Evolutionary conservation across 176 grass and related monocot genomes (phyloP).

Genomic region (Carex cristatella): DNA sequence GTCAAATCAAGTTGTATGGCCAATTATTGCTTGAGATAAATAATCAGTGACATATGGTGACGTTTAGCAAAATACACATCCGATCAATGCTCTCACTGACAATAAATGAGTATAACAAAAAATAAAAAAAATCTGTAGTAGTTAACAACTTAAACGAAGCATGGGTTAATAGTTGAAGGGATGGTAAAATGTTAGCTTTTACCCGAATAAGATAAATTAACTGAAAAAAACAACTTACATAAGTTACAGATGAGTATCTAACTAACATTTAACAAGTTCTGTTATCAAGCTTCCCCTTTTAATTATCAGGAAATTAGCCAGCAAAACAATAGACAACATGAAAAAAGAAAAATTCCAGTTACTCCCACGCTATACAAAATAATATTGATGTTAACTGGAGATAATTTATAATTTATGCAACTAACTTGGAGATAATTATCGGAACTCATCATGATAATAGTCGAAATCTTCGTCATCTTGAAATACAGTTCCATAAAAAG

Average conservation of each 20-base stretch:
- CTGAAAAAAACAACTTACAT: background rate
- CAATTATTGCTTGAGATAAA: background rate
- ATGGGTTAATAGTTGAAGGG: background rate
- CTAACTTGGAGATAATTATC: slow-evolving; percentile 40
- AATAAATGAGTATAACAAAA: background rate
- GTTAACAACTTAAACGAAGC: background rate
- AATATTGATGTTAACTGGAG: background rate
- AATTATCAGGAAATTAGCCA: background rate
- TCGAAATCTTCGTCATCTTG: slow-evolving; percentile 48
- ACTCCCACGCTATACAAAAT: slow-evolving; percentile 7
- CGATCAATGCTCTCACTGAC: background rate
- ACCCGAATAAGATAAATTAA: background rate
- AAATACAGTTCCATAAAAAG: slow-evolving; percentile 72
- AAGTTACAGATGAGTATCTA: background rate
- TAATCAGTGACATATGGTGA: background rate
- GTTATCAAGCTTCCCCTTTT: background rate
- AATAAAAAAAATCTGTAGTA: background rate
- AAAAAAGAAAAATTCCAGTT: background rate
- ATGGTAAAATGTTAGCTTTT: background rate
- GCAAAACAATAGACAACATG: background rate
- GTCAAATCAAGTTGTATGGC: background rate
- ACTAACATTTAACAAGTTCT: background rate
- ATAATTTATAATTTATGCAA: slow-evolving; percentile 17
- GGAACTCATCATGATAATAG: slow-evolving; percentile 77
- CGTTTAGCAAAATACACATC: background rate